Percentiles rank a stretch among this genome's conserved stretches.
These are phyloP conservation scores for Coemansia sp. DNA, from an alignment of 192 early-diverging fungal genomes.

Conservation along the genomic window DNA sequence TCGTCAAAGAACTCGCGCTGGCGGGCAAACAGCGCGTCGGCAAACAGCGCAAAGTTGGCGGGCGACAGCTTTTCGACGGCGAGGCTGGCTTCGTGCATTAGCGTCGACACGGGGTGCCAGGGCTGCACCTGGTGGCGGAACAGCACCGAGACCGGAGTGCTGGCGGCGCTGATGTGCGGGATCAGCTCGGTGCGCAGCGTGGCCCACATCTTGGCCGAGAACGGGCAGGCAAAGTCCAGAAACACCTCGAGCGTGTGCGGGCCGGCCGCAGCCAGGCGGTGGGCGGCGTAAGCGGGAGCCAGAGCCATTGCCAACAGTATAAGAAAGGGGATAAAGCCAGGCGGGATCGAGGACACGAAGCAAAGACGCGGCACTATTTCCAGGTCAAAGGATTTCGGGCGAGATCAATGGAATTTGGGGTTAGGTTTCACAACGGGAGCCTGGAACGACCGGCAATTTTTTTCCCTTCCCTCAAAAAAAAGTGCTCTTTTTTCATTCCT, in stretches of 20 bases:
- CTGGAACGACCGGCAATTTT: not conserved
- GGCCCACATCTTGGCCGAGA: conserved; percentile 61
- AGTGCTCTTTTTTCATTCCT: not conserved
- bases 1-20: conserved; percentile 67
- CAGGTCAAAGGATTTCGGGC: too few relatives aligned
- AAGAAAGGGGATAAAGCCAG: too few relatives aligned
- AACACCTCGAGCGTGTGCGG: conserved; percentile 44
- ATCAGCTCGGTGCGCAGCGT: conserved; percentile 53
- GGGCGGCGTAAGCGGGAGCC: conserved; percentile 27
- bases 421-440: too few relatives aligned
- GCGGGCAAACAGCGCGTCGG: conserved; percentile 55
- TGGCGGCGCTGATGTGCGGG: conserved; percentile 45
- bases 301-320: too few relatives aligned
- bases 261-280: conserved; percentile 9
- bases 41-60: conserved; percentile 53
- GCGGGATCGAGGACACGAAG: too few relatives aligned
- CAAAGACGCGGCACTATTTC: too few relatives aligned
- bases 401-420: too few relatives aligned
- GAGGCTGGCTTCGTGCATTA: conserved; percentile 72
- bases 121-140: conserved; percentile 83
- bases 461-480: conserved; percentile 3
- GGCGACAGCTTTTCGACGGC: conserved; percentile 63
- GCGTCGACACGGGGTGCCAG: conserved; percentile 73
- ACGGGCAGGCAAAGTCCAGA: conserved; percentile 57
- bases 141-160: conserved; percentile 56